Base-by-base conservation (phyloP, 768 basidiomycete species). In the Xerocomellus intermedius region DNA sequence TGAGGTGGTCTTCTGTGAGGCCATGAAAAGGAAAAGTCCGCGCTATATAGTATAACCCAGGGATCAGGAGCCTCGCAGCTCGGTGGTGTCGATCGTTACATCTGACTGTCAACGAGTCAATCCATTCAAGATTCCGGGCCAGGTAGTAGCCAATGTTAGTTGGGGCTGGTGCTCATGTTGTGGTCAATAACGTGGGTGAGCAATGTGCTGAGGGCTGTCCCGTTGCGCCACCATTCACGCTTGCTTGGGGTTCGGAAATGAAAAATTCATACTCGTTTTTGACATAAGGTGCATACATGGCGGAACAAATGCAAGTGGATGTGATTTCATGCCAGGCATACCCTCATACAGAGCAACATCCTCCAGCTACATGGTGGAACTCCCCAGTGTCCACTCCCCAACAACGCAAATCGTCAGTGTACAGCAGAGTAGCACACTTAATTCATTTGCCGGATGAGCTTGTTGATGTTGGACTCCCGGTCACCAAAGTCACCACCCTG, bases 401-500 rank as follows among this genome's bases (percentile, higher is more conserved):
- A 38, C 52, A 52, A 42, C 36, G n/a, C 36, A 43, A 19, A n/a
- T n/a, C n/a, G n/a, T n/a, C n/a, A n/a, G 42, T 48, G 45, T 46
- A 42, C 48, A 53, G 5, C 41, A 35, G 32, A 21, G 42, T 9
- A 43, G 17, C 24, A 46, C 48, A 48, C 65, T 76, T 68, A 94
- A 78, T 94, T 94, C 91, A 94, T 94, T 77, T 93, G 89, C 54
- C 93, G 82, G 76, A 99, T 85, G 76, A 98, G 93, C 75, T 88
- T 89, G 86, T 97, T 96, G 82, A 99, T 98, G 82, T 91, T 91
- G 66, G 78, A 77, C 78, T 98, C 96, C 73, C 97, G 87, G 82
- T 98, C 86, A 76, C 97, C 97, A 73, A 94, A 91, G 80, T 97
- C 94, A 77, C 95, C 95, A 67, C 94, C 94, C 82, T 94, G 84